phyloP scores from a whole-genome alignment of 768 basidiomycete species.

The Boletus reticuloceps region DNA sequence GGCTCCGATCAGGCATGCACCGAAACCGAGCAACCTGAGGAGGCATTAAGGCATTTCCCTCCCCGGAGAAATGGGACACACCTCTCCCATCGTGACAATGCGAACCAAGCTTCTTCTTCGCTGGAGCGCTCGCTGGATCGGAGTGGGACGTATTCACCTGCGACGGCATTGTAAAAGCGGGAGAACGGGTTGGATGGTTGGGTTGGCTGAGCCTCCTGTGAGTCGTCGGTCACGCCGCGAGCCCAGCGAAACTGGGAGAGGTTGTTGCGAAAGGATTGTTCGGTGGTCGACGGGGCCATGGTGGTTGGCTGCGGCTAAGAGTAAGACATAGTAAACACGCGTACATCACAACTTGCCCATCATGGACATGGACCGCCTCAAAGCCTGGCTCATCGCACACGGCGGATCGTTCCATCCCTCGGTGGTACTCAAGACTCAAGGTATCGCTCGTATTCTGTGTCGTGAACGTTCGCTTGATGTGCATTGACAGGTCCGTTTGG shows the following conservation, averaged over 20 bases:
- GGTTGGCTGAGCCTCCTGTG: constrained; percentile 43
- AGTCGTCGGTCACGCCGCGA: constrained; percentile 66
- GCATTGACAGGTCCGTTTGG: constrained; percentile 41
- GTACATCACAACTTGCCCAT: neutral
- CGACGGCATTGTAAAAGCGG: constrained; percentile 83
- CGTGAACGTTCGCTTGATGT: constrained; percentile 6
- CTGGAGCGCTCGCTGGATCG: constrained; percentile 78
- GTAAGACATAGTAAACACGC: neutral
- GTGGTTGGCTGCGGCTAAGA: neutral
- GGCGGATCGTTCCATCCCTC: constrained; percentile 53
- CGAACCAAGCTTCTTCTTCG: constrained; percentile 96
- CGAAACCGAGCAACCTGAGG: constrained; percentile 81
- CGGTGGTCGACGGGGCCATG: constrained; percentile 30
- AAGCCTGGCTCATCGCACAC: constrained; percentile 46
- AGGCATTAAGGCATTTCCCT: neutral
- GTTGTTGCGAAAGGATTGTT: constrained; percentile 70
- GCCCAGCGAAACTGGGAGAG: constrained; percentile 90
- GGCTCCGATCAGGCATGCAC: constrained; percentile 85
- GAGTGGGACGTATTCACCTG: constrained; percentile 85
- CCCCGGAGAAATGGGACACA: constrained; percentile 18
- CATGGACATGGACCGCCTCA: constrained; percentile 33
- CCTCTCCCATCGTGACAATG: constrained; percentile 92
- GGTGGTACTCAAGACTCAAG: constrained; percentile 41
- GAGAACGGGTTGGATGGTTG: constrained; percentile 66
- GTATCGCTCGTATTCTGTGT: constrained; percentile 30